Percentiles rank a stretch among this genome's conserved stretches.
Evolutionary conservation across 129 eudicot genomes (phyloP).

Genomic region (Chrysanthemum makinoi): DNA sequence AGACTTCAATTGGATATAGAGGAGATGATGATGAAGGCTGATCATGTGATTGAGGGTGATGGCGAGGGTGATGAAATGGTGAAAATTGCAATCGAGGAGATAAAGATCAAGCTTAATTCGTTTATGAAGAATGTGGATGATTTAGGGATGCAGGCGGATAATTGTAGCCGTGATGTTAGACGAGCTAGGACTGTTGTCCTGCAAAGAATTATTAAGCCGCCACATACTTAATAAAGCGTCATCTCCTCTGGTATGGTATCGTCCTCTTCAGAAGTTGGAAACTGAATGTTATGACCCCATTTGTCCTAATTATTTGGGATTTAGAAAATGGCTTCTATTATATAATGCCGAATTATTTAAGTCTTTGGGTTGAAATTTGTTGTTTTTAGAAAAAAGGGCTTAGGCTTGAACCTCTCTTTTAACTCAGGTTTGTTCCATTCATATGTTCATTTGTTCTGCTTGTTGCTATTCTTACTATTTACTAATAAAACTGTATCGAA

Average conservation of each 20-base stretch:
- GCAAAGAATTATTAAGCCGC: conserved; percentile 71
- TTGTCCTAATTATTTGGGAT: conserved; percentile 16
- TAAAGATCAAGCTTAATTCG: conserved; percentile 53
- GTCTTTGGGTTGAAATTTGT: conserved; percentile 16
- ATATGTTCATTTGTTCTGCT: conserved; percentile 26
- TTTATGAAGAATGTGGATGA: conserved; percentile 81
- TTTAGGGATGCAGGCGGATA: conserved; percentile 74
- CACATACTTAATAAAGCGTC: conserved; percentile 23
- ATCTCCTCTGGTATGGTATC: conserved; percentile 3
- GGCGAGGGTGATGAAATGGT: conserved; percentile 62
- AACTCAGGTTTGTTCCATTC: conserved; percentile 29
- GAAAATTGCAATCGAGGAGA: conserved; percentile 70
- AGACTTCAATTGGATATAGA: conserved; percentile 68
- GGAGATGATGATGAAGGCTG: conserved; percentile 47
- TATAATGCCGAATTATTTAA: conserved; percentile 19
- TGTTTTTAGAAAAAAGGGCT: conserved; percentile 15
- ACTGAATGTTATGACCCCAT: conserved; percentile 10
- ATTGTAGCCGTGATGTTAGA: conserved; percentile 76
- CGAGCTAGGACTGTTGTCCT: conserved; percentile 80
- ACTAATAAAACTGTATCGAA: conserved; percentile 10
- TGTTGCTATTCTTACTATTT: conserved; percentile 22
- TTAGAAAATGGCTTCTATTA: conserved; percentile 15
- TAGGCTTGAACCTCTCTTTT: conserved; percentile 6
- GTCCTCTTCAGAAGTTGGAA: conserved; percentile 5
- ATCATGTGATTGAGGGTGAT: conserved; percentile 44